Evolutionary conservation across 495 filamentous ascomycete genomes (phyloP), one percentile per base, ranked within the genome.

Genomic region (Amphirosellinia nigrospora): DNA sequence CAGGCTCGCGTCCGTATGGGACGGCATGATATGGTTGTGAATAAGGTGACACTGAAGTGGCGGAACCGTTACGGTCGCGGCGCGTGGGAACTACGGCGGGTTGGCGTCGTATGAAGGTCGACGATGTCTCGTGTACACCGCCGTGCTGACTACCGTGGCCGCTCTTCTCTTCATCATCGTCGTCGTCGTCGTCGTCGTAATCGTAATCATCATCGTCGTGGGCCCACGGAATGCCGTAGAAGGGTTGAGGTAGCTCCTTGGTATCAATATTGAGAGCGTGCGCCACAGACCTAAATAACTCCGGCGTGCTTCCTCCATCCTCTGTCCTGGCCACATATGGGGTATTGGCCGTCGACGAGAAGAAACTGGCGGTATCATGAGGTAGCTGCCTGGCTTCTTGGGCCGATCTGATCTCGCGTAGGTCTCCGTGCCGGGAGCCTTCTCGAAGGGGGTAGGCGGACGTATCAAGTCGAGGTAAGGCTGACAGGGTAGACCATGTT

Each of bases 221-320:
- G 36, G 11, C 56, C 68, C 68, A 61, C 21, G 62, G 43, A 6
- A 64, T 26, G 1, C 64, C 55, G 34, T 73, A 64, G 43, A 69
- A 74, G 15, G 71, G 64, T 6, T 72, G 69, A 13, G 76, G 74
- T 10, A 78, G 70, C 48, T 70, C 61, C 36, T 69, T 76, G 11
- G 72, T 70, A 34, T 73, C 72, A 43, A 78, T 64, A 1, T 74
- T 72, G 15, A 76, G 58, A 60, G 72, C 72, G 50, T 74, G 30
- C 11, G 74, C 76, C 36, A 78, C 74, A 32, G 72, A 75, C 53
- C 72, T 74, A 39, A 74, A 56, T 11, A 68, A 48, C 0, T 72
- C 61, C 26, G 52, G 58, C 5, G 67, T 62, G 23, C 66, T 48
- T 30, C 63, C 58, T 10, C 23, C 38, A 34, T 65, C 64, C 1